phyloP scores from a whole-genome alignment of 176 grass and related monocot genomes.

The Cymbopogon citratus region DNA sequence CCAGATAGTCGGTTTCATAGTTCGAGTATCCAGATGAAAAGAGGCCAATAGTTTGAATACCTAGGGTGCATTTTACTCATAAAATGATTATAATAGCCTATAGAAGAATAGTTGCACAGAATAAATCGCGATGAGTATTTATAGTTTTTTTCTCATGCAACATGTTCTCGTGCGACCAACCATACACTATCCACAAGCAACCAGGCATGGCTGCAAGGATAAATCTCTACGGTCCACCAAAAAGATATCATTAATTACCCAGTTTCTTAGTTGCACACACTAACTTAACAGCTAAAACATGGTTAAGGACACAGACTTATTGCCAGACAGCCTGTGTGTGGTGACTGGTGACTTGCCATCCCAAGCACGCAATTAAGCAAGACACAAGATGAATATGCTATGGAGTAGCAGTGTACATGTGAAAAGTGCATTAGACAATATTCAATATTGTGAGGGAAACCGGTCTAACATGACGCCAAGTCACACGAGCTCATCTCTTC shows the following conservation, averaged over 20 bases:
- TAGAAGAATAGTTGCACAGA: no score
- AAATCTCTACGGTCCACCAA: neutral
- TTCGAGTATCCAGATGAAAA: no score
- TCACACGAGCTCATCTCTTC: slow-evolving; percentile 30
- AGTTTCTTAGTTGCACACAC: slow-evolving; percentile 9
- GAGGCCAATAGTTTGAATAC: no score
- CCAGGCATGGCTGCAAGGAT: no score
- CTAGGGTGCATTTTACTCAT: no score
- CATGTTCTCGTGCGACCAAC: no score
- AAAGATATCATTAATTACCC: neutral
- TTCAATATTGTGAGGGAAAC: neutral
- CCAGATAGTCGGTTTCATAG: no score
- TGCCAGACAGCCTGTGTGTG: neutral
- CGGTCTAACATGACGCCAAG: slow-evolving; percentile 1
- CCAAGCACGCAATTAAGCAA: slow-evolving; percentile 19
- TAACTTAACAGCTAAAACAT: neutral
- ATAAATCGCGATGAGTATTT: no score
- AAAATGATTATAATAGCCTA: no score
- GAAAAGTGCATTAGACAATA: slow-evolving; percentile 17
- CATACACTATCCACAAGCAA: no score
- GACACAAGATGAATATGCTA: slow-evolving; percentile 10
- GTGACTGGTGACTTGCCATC: slow-evolving; percentile 6
- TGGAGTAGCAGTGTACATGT: neutral
- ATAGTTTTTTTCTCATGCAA: no score
- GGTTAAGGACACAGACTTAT: slow-evolving; percentile 5